A percentile compares a stretch with the other conserved stretches of the same genome.
phyloP scores from a whole-genome alignment of 306 rosid species.

The Rosa chinensis region DNA sequence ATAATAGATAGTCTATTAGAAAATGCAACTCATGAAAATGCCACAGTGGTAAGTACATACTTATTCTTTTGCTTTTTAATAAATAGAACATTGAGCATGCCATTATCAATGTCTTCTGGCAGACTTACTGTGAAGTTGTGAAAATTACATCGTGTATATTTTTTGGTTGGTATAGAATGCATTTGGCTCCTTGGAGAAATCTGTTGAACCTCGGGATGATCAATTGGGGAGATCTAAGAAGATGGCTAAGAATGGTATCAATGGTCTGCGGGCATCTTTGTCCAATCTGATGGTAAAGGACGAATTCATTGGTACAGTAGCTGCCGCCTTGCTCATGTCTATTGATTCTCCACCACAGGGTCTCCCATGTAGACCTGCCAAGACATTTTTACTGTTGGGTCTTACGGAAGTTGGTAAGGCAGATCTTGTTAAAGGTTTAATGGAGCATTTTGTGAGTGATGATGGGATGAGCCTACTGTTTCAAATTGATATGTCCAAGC shows the following conservation, averaged over 20 bases:
- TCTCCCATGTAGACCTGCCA: neutral
- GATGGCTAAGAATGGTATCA: conserved; percentile 5
- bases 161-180: neutral
- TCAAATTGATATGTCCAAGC: conserved; percentile 8
- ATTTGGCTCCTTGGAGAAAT: neutral
- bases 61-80: neutral
- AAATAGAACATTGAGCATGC: neutral
- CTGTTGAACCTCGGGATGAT: neutral
- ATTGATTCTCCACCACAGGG: neutral
- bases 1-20: neutral
- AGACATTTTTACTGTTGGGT: conserved; percentile 1
- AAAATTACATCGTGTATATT: neutral
- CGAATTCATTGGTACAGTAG: conserved; percentile 6
- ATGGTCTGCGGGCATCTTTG: neutral
- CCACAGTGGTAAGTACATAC: neutral
- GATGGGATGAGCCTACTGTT: conserved; percentile 7
- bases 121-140: neutral
- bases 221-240: neutral
- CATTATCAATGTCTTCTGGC: neutral
- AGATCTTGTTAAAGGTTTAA: conserved; percentile 6
- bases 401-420: neutral
- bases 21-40: conserved; percentile 6
- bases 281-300: neutral
- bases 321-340: neutral
- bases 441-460: conserved; percentile 4